Conservation (phyloP, 2,329 filamentous ascomycete species). For the Periconia sp. region DNA sequence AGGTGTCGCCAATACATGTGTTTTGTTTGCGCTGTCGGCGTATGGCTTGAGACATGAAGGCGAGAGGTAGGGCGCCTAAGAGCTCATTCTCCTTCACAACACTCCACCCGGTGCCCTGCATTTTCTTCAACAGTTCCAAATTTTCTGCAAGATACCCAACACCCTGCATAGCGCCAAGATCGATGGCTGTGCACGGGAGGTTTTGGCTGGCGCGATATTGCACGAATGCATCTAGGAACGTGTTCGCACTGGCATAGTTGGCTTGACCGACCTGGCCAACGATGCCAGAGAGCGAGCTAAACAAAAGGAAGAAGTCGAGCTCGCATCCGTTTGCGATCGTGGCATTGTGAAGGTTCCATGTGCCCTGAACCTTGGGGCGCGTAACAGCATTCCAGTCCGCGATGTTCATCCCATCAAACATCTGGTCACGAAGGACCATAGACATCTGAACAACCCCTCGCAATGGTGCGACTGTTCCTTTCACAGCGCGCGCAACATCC, state of each 20-base stretch:
- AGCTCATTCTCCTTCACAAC: neutral
- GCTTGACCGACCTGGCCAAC: conserved; percentile 42
- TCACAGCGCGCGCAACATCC: conserved; percentile 6
- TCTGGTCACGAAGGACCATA: conserved; percentile 12
- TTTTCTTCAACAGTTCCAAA: conserved; percentile 3
- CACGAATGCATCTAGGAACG: conserved; percentile 28
- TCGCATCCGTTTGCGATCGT: neutral
- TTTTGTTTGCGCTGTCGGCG: no score
- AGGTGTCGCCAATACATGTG: neutral
- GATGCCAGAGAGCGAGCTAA: conserved; percentile 25
- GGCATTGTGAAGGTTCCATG: conserved; percentile 26
- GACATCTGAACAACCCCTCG: conserved; percentile 18
- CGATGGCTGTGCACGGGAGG: conserved; percentile 47
- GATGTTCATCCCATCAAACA: conserved; percentile 13
- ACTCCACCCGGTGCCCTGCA: neutral
- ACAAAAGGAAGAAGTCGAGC: conserved; percentile 34
- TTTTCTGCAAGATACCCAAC: conserved; percentile 38
- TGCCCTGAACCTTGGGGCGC: conserved; percentile 20
- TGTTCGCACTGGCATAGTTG: conserved; percentile 52
- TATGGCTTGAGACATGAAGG: neutral
- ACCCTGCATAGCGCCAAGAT: conserved; percentile 54
- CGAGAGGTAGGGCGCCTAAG: neutral
- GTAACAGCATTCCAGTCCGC: conserved; percentile 12
- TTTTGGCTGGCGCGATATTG: conserved; percentile 15
- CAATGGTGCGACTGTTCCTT: neutral